Base-by-base conservation (phyloP, 2,329 filamentous ascomycete genomes). In the Cephalotrichum gorgonifer region DNA sequence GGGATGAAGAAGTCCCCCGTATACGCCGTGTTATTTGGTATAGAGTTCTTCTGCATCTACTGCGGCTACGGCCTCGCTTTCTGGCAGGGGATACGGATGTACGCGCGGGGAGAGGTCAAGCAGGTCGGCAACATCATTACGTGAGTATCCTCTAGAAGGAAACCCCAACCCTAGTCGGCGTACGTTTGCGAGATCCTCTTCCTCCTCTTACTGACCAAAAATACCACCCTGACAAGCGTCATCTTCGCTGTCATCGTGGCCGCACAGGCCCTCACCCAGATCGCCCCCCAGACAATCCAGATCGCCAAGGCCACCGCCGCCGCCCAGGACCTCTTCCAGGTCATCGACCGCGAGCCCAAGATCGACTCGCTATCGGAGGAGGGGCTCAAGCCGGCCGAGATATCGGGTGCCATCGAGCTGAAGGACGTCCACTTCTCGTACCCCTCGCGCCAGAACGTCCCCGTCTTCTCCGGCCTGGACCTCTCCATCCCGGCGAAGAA, bases 401-500 rank as follows among this genome's bases (percentile, higher is more conserved):
- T 65, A 15, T 15, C 55, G 0, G 72, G 69, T 2, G 64, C 74
- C 20, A 76, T 82, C 38, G 63, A 69, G 46, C 64, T 81, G 5
- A 53, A 58, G 2, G 60, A 71, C 30, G 62, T 81, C 9, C 60
- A 57, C 17, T 82, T 82, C 54, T 61, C 72, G 1, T 82, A 82
- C 54, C 79, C 79, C 15, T 71, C 76, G 4, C 71, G 79, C 1
- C 71, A 76, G 1, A 70, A 67, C 33, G 67, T 75, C 9, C 58
- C 64, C 3, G 67, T 77, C 3, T 60, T 77, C 1, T 56, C 68
- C 30, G 59, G 62, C 0, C 56, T 77, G 8, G 58, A 64, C 46
- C 58, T 76, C 4, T 60, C 62, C 3, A 67, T 78, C 25, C 66
- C 68, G 15, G 64, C 68, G 6, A 65, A 68, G 14, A 71, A 72